Evolutionary conservation across 768 basidiomycete genomes (phyloP).

Genomic region (Tulasnella sp.): DNA sequence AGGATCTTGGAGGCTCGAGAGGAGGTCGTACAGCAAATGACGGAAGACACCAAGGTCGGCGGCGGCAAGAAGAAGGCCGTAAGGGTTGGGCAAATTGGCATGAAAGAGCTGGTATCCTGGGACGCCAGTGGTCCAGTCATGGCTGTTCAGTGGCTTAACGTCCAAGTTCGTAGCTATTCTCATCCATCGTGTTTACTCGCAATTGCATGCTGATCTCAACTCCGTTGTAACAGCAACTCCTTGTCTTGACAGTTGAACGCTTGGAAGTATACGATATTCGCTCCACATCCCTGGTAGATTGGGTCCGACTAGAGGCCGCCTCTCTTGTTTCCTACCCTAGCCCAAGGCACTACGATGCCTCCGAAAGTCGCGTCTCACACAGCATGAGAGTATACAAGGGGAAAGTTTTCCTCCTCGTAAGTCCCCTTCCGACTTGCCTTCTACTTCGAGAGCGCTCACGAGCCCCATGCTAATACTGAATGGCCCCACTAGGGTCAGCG

Average conservation of each 20-base stretch:
- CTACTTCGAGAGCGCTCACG: not conserved
- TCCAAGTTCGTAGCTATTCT: conserved; percentile 50
- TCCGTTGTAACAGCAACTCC: conserved; percentile 46
- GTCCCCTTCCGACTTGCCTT: not conserved
- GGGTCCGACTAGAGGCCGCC: conserved; percentile 47
- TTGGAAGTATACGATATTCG: conserved; percentile 65
- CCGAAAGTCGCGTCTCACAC: conserved; percentile 31
- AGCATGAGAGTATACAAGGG: conserved; percentile 79
- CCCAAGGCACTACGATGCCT: not conserved
- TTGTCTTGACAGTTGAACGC: conserved; percentile 44
- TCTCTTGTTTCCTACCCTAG: conserved; percentile 17
- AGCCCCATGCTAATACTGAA: conserved; percentile 7
- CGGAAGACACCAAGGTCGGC: conserved; percentile 31
- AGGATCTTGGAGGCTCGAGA: conserved; percentile 59
- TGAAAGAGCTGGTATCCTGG: conserved; percentile 53
- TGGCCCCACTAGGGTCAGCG: conserved; percentile 42
- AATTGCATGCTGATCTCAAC: not conserved
- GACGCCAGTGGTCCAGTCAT: conserved; percentile 50
- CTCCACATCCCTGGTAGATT: conserved; percentile 48
- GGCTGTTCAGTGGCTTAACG: conserved; percentile 80
- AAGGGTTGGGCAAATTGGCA: conserved; percentile 54
- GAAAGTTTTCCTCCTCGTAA: conserved; percentile 79
- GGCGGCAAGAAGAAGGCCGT: conserved; percentile 34
- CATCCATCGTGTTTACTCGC: not conserved
- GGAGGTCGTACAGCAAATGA: not conserved